Base-by-base conservation (phyloP, 805 yeast species). In the Sungouiella thailandica region DNA sequence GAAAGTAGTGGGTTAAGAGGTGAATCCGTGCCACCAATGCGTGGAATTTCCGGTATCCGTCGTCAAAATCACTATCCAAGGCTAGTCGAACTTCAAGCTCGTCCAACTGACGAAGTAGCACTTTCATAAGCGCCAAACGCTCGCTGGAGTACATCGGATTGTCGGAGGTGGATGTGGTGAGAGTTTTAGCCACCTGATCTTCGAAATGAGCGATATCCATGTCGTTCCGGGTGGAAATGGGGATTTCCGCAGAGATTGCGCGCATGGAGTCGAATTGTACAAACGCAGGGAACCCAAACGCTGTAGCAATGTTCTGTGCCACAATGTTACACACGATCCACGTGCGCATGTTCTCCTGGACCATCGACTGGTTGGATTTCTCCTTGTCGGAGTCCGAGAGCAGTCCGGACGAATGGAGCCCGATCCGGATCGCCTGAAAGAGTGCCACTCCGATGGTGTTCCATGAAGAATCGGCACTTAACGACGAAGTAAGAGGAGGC, bases 391-490 rank as follows among this genome's bases (percentile, higher is more conserved):
- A 24, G 15, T 27, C 36, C 23, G 27, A 22, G n/a, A 29, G 31
- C 34, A 25, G 37, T 6, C 40, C 47, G 2, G 67, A 93, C 15
- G 88, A 73, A 51, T 93, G 96, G 17, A 93, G 65, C 0, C 98
- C 97, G 11, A 90, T 83, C 35, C 97, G 65, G 22, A 89, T 82
- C 0, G 97, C 97, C 52, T 87, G 96, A 58, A 85, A 86, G 48
- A 88, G 68, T 4, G 97, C 97, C 29, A 86, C 80, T 0, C 97
- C 97, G 15, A 87, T 81, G 1, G 97, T 86, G 53, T 84, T 86
- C 95, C 97, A 90, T 4, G 95, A 83, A 6, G 96, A 83, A 53
- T 93, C 97, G 0, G 97, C 96, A 57, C 94, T 84, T 29, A 93
- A 69, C 0, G 97, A 88, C 0, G 97, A 87, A 0, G 96, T 86